Evolutionary conservation across 2,329 filamentous ascomycete species (phyloP).

Genomic region (Diaporthe vexans): DNA sequence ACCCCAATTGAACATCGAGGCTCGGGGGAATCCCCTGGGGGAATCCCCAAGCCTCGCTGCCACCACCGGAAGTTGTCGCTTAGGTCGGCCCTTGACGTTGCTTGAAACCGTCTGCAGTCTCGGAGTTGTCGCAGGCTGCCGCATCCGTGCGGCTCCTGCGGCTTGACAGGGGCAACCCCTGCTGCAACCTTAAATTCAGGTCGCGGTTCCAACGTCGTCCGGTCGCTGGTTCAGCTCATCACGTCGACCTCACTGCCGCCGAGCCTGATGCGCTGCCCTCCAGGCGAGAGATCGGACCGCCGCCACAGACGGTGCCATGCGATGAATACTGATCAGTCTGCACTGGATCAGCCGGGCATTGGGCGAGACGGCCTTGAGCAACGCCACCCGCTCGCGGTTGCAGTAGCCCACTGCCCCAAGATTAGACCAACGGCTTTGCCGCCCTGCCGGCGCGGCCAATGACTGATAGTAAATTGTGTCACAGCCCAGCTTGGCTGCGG

Average conservation of each 20-base stretch:
- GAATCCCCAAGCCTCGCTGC: conserved; percentile 2
- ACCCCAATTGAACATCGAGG: too few relatives aligned
- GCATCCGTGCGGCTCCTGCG: conserved; percentile 37
- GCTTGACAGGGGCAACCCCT: conserved; percentile 28
- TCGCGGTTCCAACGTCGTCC: conserved; percentile 43
- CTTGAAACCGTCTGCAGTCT: conserved; percentile 42
- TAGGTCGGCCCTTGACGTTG: conserved; percentile 19
- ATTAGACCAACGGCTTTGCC: conserved; percentile 14
- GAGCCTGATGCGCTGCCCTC: neutral
- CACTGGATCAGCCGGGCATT: too few relatives aligned
- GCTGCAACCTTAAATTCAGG: conserved; percentile 52
- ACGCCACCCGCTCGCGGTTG: neutral
- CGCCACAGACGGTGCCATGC: conserved; percentile 23
- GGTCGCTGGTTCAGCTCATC: conserved; percentile 45
- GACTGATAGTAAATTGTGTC: too few relatives aligned
- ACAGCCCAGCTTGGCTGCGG: too few relatives aligned
- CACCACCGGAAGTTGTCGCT: conserved; percentile 10
- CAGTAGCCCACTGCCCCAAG: neutral
- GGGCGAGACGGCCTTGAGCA: neutral
- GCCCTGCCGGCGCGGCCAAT: neutral
- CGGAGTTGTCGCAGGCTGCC: conserved; percentile 41
- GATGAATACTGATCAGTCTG: conserved; percentile 11
- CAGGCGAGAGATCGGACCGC: conserved; percentile 4
- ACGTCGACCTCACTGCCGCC: conserved; percentile 15
- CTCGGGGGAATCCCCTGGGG: neutral